Conservation (phyloP, 2,329 filamentous ascomycete genomes). For the Xylaria sp. region DNA sequence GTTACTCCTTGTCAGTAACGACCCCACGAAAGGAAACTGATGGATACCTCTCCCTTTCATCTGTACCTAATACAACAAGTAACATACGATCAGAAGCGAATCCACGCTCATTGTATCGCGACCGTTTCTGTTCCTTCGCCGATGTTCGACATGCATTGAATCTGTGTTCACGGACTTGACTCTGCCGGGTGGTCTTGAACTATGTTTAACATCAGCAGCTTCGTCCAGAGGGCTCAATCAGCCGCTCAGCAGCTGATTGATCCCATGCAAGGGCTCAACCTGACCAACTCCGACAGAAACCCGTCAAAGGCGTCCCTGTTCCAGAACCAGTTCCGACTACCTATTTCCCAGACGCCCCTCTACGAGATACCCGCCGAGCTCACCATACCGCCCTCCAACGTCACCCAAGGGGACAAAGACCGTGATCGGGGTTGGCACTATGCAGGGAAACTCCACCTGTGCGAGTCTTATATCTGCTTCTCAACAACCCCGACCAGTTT, state of each 20-base stretch:
- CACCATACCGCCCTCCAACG: constrained; percentile 76
- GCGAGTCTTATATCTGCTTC: constrained; percentile 94
- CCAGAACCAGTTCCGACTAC: constrained; percentile 94
- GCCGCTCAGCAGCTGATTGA: constrained; percentile 87
- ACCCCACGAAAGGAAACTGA: constrained; percentile 12
- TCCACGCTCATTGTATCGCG: constrained; percentile 1
- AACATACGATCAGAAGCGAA: constrained; percentile 8
- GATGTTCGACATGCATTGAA: constrained; percentile 36
- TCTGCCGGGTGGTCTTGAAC: constrained; percentile 36
- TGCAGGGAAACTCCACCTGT: constrained; percentile 88
- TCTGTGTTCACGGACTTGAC: constrained; percentile 32
- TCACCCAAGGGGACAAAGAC: constrained; percentile 70
- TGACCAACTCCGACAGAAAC: constrained; percentile 74
- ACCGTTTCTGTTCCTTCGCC: constrained; percentile 14
- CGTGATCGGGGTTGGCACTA: constrained; percentile 82
- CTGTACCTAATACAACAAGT: constrained; percentile 12
- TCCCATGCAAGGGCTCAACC: constrained; percentile 74
- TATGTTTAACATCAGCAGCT: constrained; percentile 70
- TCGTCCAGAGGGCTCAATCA: constrained; percentile 81
- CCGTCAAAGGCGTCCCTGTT: constrained; percentile 92
- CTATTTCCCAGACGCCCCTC: constrained; percentile 86
- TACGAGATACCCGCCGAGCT: constrained; percentile 97
- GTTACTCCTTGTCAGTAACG: constrained; percentile 10
- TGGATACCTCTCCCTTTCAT: constrained; percentile 4
- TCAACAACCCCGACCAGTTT: constrained; percentile 92